Conservation (phyloP, 805 yeast genomes). For the Ogataea nitratoaversa region DNA sequence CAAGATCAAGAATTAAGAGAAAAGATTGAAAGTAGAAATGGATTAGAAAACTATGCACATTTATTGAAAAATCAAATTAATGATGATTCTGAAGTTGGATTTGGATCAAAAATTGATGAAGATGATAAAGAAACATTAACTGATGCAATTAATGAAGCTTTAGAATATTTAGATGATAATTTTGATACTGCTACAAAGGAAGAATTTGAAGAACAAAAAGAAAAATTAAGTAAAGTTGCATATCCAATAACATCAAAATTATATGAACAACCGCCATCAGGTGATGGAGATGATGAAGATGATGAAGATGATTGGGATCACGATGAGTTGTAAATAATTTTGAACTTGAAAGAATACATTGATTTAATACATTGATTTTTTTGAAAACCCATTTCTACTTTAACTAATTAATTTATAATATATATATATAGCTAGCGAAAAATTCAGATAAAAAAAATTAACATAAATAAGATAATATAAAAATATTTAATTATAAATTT, state of each 20-base stretch:
- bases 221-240: conserved; percentile 73
- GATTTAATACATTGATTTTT: no score
- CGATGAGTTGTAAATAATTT: conserved; percentile 52
- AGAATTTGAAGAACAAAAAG: conserved; percentile 90
- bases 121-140: conserved; percentile 86
- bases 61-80: conserved; percentile 62
- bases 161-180: conserved; percentile 66
- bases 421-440: no score
- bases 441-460: no score
- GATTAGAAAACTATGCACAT: conserved; percentile 84
- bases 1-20: conserved; percentile 82
- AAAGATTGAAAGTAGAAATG: conserved; percentile 85
- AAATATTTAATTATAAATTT: no score
- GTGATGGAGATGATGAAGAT: conserved; percentile 49
- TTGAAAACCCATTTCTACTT: no score
- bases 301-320: conserved; percentile 59
- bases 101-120: conserved; percentile 63
- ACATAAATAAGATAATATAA: no score
- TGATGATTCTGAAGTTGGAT: conserved; percentile 56
- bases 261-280: conserved; percentile 48
- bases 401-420: background rate
- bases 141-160: conserved; percentile 83
- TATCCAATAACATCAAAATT: conserved; percentile 91
- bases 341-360: no score
- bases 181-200: conserved; percentile 80